Evolutionary conservation across 805 yeast species (phyloP), one percentile per base, ranked within the genome.

Genomic region (Wickerhamiella vanderwaltii): DNA sequence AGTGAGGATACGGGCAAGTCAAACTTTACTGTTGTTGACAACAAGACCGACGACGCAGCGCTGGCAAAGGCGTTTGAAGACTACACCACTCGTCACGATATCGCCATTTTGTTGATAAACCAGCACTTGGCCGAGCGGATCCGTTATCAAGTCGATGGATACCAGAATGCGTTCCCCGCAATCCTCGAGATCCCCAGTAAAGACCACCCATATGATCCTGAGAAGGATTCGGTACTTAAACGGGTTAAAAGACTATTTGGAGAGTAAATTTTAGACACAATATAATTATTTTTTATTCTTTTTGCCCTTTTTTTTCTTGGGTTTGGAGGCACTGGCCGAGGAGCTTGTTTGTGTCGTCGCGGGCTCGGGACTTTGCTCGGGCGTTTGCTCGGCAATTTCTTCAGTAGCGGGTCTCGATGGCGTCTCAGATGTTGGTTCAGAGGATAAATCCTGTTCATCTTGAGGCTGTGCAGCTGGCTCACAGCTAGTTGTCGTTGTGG

Each of bases 151-250:
- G 85, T 91, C 35, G 98, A 91, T 55, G 69, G 73, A 36, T 91
- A 72, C 64, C 76, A 93, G 13, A 75, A 77, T 49, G 94, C 98
- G 9, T 91, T 91, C 63, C 98, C 98, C 6, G 96, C 98, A 2
- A 75, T 91, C 36, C 69, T 91, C 56, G 98, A 91, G 64, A 91
- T 91, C 48, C 98, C 98, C 20, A 85, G 96, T 12, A 91, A 91
- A 67, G 98, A 91, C 58, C 97, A 91, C 61, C 97, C 98, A 17
- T 91, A 91, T 61, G 94, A 91, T 61, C 98, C 98, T 16, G 97
- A 88, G 61, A 91, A 88, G 75, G 98, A 91, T 63, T 80, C 94
- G 16, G 86, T 91, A 30, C 71, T 91, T 63, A 79, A 88, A 64
- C 81, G 94, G 60, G 98, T 91, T 25, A 80, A 94, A 68, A 77